These are phyloP conservation scores for Solanum chiquidenum DNA, from an alignment of 257 asterid genomes.

Conservation along the genomic window DNA sequence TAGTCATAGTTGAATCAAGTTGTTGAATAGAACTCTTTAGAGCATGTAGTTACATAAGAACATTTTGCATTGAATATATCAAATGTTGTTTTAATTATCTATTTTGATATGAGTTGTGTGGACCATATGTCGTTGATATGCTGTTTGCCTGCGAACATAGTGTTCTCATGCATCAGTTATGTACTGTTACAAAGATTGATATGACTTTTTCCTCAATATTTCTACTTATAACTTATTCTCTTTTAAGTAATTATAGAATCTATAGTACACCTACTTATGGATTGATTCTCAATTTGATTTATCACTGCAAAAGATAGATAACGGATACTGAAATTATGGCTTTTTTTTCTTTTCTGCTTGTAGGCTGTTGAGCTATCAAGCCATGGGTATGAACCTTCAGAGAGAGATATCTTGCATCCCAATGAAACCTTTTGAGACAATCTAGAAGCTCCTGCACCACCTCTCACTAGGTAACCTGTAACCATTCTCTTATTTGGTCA, in stretches of 20 bases:
- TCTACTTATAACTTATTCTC: neutral
- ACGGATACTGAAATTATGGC: neutral
- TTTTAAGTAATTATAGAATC: neutral
- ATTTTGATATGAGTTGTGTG: no score
- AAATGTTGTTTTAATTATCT: neutral
- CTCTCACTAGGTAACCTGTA: neutral
- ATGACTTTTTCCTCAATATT: neutral
- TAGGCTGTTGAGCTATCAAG: neutral
- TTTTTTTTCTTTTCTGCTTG: neutral
- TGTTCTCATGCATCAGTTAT: neutral
- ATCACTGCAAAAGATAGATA: neutral
- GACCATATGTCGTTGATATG: neutral
- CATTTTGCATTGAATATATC: neutral
- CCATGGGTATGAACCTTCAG: neutral
- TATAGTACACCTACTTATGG: neutral
- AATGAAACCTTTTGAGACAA: conserved; percentile 1
- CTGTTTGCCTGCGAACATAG: conserved; percentile 11
- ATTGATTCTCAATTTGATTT: neutral
- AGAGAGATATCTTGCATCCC: neutral
- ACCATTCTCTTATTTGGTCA: neutral
- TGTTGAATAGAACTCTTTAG: neutral
- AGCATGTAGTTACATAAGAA: neutral
- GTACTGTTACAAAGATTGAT: neutral
- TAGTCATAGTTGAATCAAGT: neutral
- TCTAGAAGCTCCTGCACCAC: conserved; percentile 8